Evolutionary conservation across 2,329 filamentous ascomycete species (phyloP).

Genomic region (Calonectria montana): DNA sequence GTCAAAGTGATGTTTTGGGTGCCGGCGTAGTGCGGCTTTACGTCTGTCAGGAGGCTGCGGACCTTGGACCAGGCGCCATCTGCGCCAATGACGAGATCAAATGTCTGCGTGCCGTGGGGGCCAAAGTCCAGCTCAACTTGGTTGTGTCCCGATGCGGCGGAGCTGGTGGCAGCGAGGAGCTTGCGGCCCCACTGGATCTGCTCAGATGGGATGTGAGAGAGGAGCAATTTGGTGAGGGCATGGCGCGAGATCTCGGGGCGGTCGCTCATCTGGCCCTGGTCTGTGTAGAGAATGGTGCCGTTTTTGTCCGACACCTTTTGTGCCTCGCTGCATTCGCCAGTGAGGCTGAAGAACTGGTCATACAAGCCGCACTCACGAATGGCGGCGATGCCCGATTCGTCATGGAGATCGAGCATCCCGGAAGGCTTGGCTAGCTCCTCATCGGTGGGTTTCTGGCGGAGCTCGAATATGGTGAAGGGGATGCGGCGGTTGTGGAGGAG

Average conservation of each 20-base stretch:
- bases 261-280: conserved; percentile 27
- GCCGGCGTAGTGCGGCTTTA: conserved; percentile 52
- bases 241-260: conserved; percentile 54
- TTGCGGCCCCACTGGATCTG: conserved; percentile 51
- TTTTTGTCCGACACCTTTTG: conserved; percentile 38
- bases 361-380: conserved; percentile 60
- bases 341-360: conserved; percentile 57
- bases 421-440: conserved; percentile 51
- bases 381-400: conserved; percentile 58
- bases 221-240: conserved; percentile 48
- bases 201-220: conserved; percentile 43
- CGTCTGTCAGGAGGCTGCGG: conserved; percentile 48
- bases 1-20: conserved; percentile 51
- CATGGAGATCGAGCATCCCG: conserved; percentile 65
- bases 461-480: conserved; percentile 60
- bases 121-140: conserved; percentile 20
- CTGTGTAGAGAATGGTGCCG: conserved; percentile 34
- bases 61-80: conserved; percentile 44
- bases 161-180: not conserved
- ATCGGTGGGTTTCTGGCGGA: conserved; percentile 21
- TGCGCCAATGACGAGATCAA: conserved; percentile 29
- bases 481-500: conserved; percentile 59
- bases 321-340: conserved; percentile 39
- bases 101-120: not conserved
- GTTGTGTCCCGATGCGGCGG: not conserved